Conservation (phyloP, 257 asterid genomes). For the Jacaranda copaia region DNA sequence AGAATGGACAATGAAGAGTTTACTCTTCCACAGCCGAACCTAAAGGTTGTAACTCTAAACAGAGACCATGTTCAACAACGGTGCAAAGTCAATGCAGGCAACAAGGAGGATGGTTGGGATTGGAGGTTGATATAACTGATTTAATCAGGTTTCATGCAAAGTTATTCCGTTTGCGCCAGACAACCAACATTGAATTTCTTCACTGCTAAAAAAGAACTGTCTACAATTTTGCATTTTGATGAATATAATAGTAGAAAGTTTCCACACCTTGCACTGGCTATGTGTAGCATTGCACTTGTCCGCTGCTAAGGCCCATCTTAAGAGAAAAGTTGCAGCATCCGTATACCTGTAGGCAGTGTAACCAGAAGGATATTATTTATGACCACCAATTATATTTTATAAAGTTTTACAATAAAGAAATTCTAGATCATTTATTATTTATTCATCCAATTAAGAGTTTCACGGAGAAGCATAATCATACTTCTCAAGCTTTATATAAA, state of each 20-base stretch:
- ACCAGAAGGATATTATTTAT: constrained; percentile 27
- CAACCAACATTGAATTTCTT: neutral
- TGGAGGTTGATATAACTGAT: neutral
- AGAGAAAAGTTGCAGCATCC: constrained; percentile 84
- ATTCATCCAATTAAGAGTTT: neutral
- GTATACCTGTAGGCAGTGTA: constrained; percentile 62
- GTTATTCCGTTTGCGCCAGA: constrained; percentile 1
- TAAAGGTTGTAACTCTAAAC: constrained; percentile 1
- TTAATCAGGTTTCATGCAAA: constrained; percentile 10
- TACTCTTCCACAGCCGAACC: neutral
- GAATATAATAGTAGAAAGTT: constrained; percentile 27
- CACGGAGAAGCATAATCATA: constrained; percentile 47
- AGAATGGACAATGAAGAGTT: neutral
- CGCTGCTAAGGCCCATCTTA: constrained; percentile 85
- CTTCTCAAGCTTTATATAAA: constrained; percentile 92
- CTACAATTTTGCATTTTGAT: neutral
- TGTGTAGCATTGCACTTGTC: constrained; percentile 88
- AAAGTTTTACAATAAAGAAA: constrained; percentile 4
- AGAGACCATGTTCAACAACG: neutral
- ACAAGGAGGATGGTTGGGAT: neutral
- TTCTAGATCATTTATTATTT: constrained; percentile 10
- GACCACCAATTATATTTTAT: constrained; percentile 20
- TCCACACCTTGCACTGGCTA: constrained; percentile 94
- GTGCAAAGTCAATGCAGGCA: neutral
- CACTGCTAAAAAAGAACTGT: neutral